Evolutionary conservation across 1,284 basidiomycete genomes (phyloP).

Genomic region (Austropuccinia psidii): DNA sequence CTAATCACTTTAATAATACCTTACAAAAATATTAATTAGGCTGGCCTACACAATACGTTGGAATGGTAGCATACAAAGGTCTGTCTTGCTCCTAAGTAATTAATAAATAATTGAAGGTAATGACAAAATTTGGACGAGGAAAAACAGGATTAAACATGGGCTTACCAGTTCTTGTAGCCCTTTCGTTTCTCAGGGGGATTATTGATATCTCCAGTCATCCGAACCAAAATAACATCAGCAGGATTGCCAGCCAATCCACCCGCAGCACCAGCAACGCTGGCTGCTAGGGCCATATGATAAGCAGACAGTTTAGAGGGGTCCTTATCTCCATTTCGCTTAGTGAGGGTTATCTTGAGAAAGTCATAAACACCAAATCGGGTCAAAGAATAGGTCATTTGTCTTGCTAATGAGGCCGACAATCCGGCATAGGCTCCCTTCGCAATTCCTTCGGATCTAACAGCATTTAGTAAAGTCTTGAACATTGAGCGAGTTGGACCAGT

Average conservation of each 20-base stretch:
- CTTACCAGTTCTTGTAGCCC: slow-evolving; percentile 36
- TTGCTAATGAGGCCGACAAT: slow-evolving; percentile 75
- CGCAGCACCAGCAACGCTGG: slow-evolving; percentile 30
- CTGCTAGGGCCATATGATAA: slow-evolving; percentile 8
- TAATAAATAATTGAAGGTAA: no score
- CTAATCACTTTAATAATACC: no score
- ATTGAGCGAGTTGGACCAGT: slow-evolving; percentile 34
- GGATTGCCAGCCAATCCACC: slow-evolving; percentile 37
- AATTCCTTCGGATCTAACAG: slow-evolving; percentile 9
- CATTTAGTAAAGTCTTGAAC: slow-evolving; percentile 8
- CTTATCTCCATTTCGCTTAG: background rate
- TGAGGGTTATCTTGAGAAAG: slow-evolving; percentile 69
- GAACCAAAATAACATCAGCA: slow-evolving; percentile 34
- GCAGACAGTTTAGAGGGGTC: slow-evolving; percentile 11
- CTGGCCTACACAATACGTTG: no score
- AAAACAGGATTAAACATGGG: background rate
- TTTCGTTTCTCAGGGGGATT: slow-evolving; percentile 7
- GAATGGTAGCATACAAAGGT: no score
- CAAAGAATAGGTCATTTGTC: slow-evolving; percentile 87
- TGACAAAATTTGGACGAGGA: no score
- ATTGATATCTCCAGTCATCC: slow-evolving; percentile 37
- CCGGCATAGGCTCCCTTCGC: slow-evolving; percentile 71
- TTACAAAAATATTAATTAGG: no score
- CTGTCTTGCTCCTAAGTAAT: no score
- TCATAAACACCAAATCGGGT: slow-evolving; percentile 91